Evolutionary conservation across 805 yeast species (phyloP), one percentile per base, ranked within the genome.

Genomic region (Cyberlindnera suaveolens): DNA sequence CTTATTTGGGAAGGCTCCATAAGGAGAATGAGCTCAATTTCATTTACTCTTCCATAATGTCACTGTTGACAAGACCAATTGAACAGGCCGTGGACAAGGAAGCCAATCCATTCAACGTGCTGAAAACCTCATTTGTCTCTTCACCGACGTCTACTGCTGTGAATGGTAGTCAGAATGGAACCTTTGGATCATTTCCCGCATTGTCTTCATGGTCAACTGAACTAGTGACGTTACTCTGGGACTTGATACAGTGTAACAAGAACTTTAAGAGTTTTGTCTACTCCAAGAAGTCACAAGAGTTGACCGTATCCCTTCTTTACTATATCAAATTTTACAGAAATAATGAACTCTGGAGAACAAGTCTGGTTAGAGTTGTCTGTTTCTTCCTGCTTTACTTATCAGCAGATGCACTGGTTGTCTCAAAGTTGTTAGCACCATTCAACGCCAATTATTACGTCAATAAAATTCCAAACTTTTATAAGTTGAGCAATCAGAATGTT

Each of bases 191-290:
- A 41, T 36, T 69, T 45, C 64, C 77, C 36, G 47, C 63, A 48
- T 40, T 70, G 44, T 62, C 74, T 5, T 53, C 71, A 16, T 70
- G 89, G 82, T 60, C 78, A 2, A 64, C 70, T 4, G 90, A 83
- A 54, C 57, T 75, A n/a, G 61, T 78, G 6, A 71, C 83, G 57
- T 57, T 90, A 8, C 51, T 85, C 14, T 86, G 95, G 85, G 95
- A 85, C 53, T 63, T 88, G 35, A 63, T 77, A 30, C 91, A 86
- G 56, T 80, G 88, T 52, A 91, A 91, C 62, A 69, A 68, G 45
- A 62, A 62, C 39, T 80, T 83, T 53, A 71, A 71, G 45, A 54
- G 57, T 15, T 64, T 69, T 40, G 63, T 78, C 27, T 61, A 71
- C 3, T 68, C 70, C 13, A 67, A 70, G 36, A 69, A 70, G 47